These are phyloP conservation scores for Sherardia arvensis DNA, from an alignment of 257 asterid genomes.

Conservation along the genomic window DNA sequence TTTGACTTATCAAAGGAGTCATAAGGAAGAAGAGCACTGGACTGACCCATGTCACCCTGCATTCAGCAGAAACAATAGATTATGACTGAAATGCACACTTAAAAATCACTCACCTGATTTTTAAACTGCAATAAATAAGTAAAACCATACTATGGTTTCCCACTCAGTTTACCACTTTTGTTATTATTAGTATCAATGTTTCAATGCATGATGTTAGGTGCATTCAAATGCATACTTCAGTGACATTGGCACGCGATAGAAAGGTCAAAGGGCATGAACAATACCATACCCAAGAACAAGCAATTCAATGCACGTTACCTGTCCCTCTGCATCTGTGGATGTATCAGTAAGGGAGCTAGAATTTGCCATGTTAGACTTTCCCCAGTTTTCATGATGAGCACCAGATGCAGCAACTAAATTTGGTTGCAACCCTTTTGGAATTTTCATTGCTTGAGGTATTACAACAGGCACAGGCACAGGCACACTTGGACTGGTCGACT, in stretches of 20 bases:
- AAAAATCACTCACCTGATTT: not conserved
- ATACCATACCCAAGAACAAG: slow-evolving; percentile 5
- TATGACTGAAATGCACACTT: not conserved
- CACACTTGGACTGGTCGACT: slow-evolving; percentile 39
- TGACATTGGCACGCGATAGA: not conserved
- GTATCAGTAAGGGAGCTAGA: slow-evolving; percentile 73
- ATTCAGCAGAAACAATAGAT: slow-evolving; percentile 13
- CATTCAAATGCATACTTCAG: not conserved
- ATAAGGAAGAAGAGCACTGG: slow-evolving; percentile 31
- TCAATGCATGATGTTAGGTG: not conserved
- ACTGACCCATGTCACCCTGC: slow-evolving; percentile 71
- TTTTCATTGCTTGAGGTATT: slow-evolving; percentile 38
- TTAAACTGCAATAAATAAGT: not conserved
- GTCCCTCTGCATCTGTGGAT: slow-evolving; percentile 67
- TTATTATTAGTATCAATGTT: too few species aligned
- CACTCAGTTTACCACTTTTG: not conserved
- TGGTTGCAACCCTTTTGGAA: slow-evolving; percentile 32
- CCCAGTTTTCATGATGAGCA: slow-evolving; percentile 71
- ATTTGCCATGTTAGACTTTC: slow-evolving; percentile 80
- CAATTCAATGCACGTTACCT: slow-evolving; percentile 27
- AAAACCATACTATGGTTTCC: not conserved
- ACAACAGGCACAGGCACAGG: slow-evolving; percentile 23
- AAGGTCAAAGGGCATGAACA: not conserved
- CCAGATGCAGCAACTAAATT: slow-evolving; percentile 32
- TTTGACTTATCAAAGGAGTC: slow-evolving; percentile 75